A percentile compares a stretch with the other conserved stretches of the same genome.
Evolutionary conservation across 768 basidiomycete genomes (phyloP).

Genomic region (Kwoniella shandongensis): DNA sequence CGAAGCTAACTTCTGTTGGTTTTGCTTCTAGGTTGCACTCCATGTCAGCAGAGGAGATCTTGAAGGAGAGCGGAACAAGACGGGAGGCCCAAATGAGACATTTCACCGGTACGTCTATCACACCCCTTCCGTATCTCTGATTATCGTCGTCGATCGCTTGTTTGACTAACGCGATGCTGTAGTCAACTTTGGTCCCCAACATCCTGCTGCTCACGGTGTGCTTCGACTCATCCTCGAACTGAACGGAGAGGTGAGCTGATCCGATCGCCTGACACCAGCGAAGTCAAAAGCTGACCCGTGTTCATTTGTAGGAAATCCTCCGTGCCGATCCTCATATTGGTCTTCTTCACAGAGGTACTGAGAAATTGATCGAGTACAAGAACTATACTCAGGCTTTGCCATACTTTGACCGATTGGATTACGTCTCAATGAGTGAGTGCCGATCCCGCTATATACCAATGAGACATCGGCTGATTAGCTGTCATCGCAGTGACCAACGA

Average conservation of each 20-base stretch:
- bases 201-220: slow-evolving; percentile 98
- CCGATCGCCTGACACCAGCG: neutral
- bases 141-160: slow-evolving; percentile 2
- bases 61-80: slow-evolving; percentile 69
- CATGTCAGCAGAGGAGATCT: slow-evolving; percentile 72
- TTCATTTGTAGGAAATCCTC: slow-evolving; percentile 47
- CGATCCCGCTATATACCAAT: neutral
- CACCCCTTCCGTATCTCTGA: neutral
- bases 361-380: slow-evolving; percentile 99
- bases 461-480: neutral
- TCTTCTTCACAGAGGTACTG: slow-evolving; percentile 92
- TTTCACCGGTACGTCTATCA: slow-evolving; percentile 71
- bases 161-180: neutral
- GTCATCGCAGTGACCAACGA: slow-evolving; percentile 89
- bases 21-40: slow-evolving; percentile 61
- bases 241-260: slow-evolving; percentile 73
- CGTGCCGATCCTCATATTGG: slow-evolving; percentile 71
- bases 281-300: neutral
- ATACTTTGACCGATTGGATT: slow-evolving; percentile 98
- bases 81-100: slow-evolving; percentile 82
- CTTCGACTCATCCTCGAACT: slow-evolving; percentile 94
- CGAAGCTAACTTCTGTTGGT: slow-evolving; percentile 3
- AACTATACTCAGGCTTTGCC: slow-evolving; percentile 95
- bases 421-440: slow-evolving; percentile 94
- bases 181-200: slow-evolving; percentile 99